Base-by-base conservation (phyloP, 2,329 filamentous ascomycete genomes). In the Blumeria hordei region DNA sequence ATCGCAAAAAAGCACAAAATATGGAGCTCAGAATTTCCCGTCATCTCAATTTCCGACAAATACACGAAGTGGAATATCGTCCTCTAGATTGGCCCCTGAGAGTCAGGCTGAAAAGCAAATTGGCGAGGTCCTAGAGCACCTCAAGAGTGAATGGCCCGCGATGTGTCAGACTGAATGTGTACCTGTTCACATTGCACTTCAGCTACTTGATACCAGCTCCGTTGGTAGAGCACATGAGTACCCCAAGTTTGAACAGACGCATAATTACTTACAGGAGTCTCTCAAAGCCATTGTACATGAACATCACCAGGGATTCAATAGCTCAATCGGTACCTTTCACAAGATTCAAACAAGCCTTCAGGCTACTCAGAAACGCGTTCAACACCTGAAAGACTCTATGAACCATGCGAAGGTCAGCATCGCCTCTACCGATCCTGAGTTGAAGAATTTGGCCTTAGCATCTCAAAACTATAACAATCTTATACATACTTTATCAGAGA, bases 251-350 rank as follows among this genome's bases (percentile, higher is more conserved):
- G 76, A 85, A 64, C 74, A 83, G 60, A 88, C 86, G 50, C 86
- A 95, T 67, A 74, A 80, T 60, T 86, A 92, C 65, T 77, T 98
- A n/a, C 88, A 98, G 66, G 83, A 83, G 62, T 88, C 90, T 9
- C 74, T 98, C 56, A 95, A 94, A 68, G 80, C 81, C 36, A 94
- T 98, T 62, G 92, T 98, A 32, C 94, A 98, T 67, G 90, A 98
- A 70, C 90, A 98, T 65, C 90, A 98, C 65, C 92, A 98, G 68
- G 93, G 92, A 50, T 98, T 98, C 75, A 98, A 96, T 70, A 94
- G 87, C 68, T 95, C 90, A 53, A 96, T 98, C 59, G 92, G 90
- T 67, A 96, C 90, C 18, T 98, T 96, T 65, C 93, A 98, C 72
- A 95, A 94, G 69, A 98, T 98, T 58, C 92, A 98, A 67, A 80